A percentile compares a stretch with the other conserved stretches of the same genome.
phyloP scores from a whole-genome alignment of 2,329 filamentous ascomycete genomes.

The Aspergillus sp. region DNA sequence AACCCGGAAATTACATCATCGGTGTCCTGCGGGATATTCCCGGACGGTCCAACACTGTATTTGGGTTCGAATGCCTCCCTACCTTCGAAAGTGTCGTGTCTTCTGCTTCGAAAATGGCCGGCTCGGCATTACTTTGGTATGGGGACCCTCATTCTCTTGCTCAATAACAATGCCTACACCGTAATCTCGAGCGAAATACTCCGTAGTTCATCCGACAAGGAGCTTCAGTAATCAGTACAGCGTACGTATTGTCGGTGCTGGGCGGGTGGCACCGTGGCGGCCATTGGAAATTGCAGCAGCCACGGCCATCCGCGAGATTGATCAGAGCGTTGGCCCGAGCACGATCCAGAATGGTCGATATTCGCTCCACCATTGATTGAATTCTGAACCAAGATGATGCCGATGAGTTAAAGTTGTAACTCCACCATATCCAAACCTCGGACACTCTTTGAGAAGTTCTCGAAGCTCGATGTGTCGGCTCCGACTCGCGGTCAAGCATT shows the following conservation, averaged over 20 bases:
- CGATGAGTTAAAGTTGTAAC: neutral
- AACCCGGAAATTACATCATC: neutral
- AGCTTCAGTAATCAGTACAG: neutral
- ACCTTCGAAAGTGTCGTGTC: neutral
- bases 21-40: neutral
- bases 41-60: neutral
- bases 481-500: neutral
- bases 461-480: neutral
- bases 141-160: neutral
- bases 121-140: conserved; percentile 2
- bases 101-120: neutral
- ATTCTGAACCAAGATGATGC: neutral
- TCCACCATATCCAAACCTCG: neutral
- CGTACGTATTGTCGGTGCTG: neutral
- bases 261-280: neutral
- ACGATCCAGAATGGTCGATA: neutral
- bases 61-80: neutral
- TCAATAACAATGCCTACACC: neutral
- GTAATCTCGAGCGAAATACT: neutral
- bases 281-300: neutral
- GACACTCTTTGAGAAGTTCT: neutral
- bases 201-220: neutral
- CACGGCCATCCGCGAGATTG: neutral
- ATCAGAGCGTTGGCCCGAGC: neutral
- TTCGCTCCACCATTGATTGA: conserved; percentile 1